A percentile compares a stretch with the other conserved stretches of the same genome.
Evolutionary conservation across 805 yeast genomes (phyloP).

Genomic region (Scheffersomyces stipitis): DNA sequence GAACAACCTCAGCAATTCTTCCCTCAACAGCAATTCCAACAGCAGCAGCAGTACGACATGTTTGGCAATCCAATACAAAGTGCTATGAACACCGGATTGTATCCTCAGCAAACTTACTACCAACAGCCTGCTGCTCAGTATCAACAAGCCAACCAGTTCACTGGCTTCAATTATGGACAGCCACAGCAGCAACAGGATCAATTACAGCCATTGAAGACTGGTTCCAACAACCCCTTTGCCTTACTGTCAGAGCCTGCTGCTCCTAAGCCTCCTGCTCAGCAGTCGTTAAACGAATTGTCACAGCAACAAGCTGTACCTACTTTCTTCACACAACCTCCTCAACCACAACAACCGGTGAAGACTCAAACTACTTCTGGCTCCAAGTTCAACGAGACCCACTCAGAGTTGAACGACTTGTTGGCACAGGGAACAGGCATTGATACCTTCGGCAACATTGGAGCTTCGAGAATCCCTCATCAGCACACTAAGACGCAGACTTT

Average conservation of each 20-base stretch:
- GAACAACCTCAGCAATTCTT: conserved; percentile 15
- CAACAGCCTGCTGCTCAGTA: conserved; percentile 32
- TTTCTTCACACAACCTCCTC: conserved; percentile 32
- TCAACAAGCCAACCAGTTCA: conserved; percentile 33
- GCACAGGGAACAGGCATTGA: conserved; percentile 90
- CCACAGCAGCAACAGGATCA: conserved; percentile 29
- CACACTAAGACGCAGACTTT: conserved; percentile 81
- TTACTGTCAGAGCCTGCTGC: conserved; percentile 20
- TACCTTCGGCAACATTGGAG: conserved; percentile 89
- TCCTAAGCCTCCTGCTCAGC: conserved; percentile 22
- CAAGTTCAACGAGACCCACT: conserved; percentile 45
- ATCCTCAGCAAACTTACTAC: conserved; percentile 34
- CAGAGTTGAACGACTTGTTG: conserved; percentile 71
- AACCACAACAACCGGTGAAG: conserved; percentile 28
- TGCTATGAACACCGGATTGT: conserved; percentile 54
- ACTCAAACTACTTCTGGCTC: conserved; percentile 33
- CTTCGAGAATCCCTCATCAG: conserved; percentile 85
- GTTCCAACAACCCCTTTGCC: conserved; percentile 81
- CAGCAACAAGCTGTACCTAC: conserved; percentile 32
- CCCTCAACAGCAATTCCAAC: conserved; percentile 16
- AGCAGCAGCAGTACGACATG: conserved; percentile 51
- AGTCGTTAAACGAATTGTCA: conserved; percentile 28
- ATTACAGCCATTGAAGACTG: conserved; percentile 61
- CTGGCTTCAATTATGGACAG: conserved; percentile 31
- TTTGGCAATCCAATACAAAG: conserved; percentile 65